These are phyloP conservation scores for Eucalyptus cloeziana DNA, from an alignment of 345 rosid species.

Conservation along the genomic window DNA sequence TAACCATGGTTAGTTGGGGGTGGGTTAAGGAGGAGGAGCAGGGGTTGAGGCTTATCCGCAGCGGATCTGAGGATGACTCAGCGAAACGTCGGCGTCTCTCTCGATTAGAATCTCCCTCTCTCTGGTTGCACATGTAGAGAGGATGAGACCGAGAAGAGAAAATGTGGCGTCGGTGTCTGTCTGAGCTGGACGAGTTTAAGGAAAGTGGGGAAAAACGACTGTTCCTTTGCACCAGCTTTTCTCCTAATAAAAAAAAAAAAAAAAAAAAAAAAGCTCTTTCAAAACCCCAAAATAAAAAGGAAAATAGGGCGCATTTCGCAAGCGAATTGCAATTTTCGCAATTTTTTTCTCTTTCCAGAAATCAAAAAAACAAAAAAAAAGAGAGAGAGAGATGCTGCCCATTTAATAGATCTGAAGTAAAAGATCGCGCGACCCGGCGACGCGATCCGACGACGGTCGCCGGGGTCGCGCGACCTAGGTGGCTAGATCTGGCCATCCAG, in stretches of 20 bases:
- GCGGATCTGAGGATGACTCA: not conserved
- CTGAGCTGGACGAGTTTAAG: not conserved
- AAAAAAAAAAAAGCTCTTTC: not conserved
- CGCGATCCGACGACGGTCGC: too few species aligned
- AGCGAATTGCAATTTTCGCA: not conserved
- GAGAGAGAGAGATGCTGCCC: accelerated
- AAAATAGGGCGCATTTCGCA: not conserved
- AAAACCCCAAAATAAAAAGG: not conserved
- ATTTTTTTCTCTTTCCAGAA: not conserved
- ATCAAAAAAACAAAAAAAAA: not conserved
- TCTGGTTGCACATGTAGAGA: not conserved
- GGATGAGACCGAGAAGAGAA: not conserved
- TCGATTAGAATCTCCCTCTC: not conserved
- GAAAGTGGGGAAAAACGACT: not conserved
- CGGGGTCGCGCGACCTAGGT: too few species aligned
- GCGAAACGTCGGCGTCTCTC: not conserved
- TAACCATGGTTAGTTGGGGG: not conserved
- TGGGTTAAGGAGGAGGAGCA: not conserved
- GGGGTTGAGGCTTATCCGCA: not conserved
- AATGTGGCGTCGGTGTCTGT: not conserved
- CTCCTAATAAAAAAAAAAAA: not conserved
- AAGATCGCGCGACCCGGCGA: not conserved
- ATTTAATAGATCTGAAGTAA: not conserved
- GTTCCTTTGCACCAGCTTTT: not conserved
- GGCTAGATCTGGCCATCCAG: too few species aligned